phyloP scores from a whole-genome alignment of 225 moss, liverwort and hornwort genomes.

The Marchantia polymorpha region DNA sequence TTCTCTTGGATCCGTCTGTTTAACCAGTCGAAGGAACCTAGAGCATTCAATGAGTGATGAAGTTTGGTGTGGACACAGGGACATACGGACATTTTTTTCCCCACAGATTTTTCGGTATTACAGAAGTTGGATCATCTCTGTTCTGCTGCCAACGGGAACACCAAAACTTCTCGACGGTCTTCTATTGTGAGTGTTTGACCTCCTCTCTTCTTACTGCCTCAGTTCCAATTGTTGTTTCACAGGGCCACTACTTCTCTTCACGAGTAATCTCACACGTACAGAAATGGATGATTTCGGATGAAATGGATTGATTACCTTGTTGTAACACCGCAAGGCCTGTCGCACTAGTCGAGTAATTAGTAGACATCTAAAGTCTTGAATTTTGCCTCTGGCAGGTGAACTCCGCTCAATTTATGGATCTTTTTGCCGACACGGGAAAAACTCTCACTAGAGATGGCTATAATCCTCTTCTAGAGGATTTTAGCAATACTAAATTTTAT shows the following conservation, averaged over 20 bases:
- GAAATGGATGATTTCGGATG: background rate
- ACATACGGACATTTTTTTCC: constrained; percentile 90
- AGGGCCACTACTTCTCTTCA: background rate
- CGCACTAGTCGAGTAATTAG: background rate
- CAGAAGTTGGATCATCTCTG: constrained; percentile 67
- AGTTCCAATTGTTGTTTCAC: background rate
- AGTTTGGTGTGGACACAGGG: constrained; percentile 41
- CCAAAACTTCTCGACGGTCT: constrained; percentile 33
- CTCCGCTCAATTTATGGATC: constrained; percentile 82
- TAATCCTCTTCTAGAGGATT: constrained; percentile 94
- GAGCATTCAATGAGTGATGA: background rate
- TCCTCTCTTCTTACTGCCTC: background rate
- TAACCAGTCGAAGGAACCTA: background rate
- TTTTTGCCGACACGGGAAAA: constrained; percentile 77
- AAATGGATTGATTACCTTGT: background rate
- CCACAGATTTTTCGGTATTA: constrained; percentile 79
- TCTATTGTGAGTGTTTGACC: constrained; percentile 35
- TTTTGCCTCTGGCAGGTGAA: constrained; percentile 53
- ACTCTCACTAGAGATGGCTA: constrained; percentile 80
- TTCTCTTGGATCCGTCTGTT: background rate
- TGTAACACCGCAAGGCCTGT: too few relatives aligned
- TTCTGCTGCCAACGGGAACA: constrained; percentile 45
- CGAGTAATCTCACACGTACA: background rate
- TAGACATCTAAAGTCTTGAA: background rate
- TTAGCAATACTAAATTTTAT: constrained; percentile 85